Conservation (phyloP, 2,329 filamentous ascomycete species). For the Teratosphaeria nubilosa region DNA sequence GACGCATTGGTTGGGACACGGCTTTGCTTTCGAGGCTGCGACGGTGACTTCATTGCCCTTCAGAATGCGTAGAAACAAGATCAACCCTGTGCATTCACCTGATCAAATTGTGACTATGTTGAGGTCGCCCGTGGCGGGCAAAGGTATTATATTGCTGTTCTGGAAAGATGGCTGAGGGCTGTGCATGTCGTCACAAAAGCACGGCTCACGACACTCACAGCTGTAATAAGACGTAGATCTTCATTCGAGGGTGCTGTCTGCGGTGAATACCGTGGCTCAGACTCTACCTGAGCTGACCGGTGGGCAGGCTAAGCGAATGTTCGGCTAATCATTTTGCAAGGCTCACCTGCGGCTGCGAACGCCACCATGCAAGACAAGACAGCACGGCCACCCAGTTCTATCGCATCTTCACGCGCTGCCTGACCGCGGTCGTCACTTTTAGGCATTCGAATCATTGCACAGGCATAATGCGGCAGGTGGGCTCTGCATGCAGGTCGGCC, state of each 20-base stretch:
- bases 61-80: not conserved
- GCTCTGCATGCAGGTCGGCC: not conserved
- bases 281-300: not conserved
- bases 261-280: not conserved
- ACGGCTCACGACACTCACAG: not conserved
- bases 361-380: not conserved
- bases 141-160: not conserved
- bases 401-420: not conserved
- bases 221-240: not conserved
- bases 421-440: not conserved
- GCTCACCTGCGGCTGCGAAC: not conserved
- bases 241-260: not conserved
- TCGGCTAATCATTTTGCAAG: not conserved
- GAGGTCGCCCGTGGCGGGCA: not conserved
- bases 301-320: not conserved
- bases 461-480: not conserved
- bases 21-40: not conserved
- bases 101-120: not conserved
- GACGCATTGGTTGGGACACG: not conserved
- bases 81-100: not conserved
- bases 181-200: not conserved
- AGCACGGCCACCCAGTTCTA: not conserved
- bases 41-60: not conserved
- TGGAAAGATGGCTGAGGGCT: not conserved
- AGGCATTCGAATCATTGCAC: not conserved